Evolutionary conservation across 2,329 filamentous ascomycete species (phyloP).

Genomic region (Beauveria brongniartii): DNA sequence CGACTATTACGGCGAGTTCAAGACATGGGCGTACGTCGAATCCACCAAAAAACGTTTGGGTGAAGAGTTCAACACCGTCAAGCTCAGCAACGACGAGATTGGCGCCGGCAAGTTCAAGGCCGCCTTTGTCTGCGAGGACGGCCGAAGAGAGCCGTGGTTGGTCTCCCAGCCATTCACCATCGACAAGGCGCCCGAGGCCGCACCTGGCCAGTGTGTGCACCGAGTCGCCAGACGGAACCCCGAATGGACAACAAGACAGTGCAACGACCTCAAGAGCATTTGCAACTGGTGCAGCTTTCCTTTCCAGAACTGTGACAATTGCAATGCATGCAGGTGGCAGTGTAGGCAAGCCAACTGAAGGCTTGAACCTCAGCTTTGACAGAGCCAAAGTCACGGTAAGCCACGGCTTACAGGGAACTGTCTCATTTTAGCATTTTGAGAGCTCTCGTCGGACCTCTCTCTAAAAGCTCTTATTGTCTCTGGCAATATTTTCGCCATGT

Average conservation of each 20-base stretch:
- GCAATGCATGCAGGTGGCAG: no score
- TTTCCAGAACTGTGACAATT: no score
- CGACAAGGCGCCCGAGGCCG: not conserved
- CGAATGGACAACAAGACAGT: not conserved
- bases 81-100: not conserved
- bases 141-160: not conserved
- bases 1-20: not conserved
- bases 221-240: not conserved
- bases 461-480: no score
- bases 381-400: no score
- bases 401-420: no score
- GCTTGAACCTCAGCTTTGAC: no score
- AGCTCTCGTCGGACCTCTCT: no score
- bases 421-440: no score
- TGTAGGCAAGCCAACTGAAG: no score
- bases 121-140: constrained; percentile 1
- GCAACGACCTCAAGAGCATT: not conserved
- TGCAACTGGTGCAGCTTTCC: no score
- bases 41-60: not conserved
- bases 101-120: not conserved
- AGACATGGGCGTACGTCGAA: not conserved
- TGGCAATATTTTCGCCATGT: no score
- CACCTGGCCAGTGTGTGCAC: not conserved
- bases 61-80: not conserved
- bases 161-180: not conserved